Base-by-base conservation (phyloP, 306 rosid species). In the Alnus glutinosa region DNA sequence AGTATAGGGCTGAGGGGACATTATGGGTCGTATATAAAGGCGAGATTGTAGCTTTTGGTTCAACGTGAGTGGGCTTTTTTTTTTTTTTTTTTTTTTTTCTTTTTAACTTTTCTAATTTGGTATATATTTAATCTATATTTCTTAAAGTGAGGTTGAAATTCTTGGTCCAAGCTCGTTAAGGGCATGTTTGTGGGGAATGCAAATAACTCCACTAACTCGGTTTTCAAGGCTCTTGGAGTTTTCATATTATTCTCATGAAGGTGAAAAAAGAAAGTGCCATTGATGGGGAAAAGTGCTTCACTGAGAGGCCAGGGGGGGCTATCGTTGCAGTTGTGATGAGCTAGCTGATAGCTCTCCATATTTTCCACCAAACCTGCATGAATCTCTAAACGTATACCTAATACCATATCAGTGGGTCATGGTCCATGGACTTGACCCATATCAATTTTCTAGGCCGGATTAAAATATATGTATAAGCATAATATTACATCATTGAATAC, bases 161-260 rank as follows among this genome's bases (percentile, higher is more conserved):
- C 78, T 86, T 85, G 94, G 88, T 83, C 86, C 80, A 87, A 89
- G 79, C 62, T 82, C 80, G 79, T 67, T 78, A 77, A 86, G 89
- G 92, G 93, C 97, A 89, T 89, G 97, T 90, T 92, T 92, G 96
- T 91, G 98, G 97, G 97, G 90, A 93, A 84, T 80, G 91, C 81
- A 70, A 89, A 83, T 83, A 87, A 83, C 78, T 90, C 97, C 97
- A 94, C 98, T 92, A 87, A 87, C 98, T 85, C 97, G 94, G 77
- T 86, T 92, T 83, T 93, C 97, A 72, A 94, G 81, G 97, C 93
- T 83, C 88, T 86, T 83, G 96, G 96, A 92, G 78, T 94, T 94
- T 88, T 86, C 94, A 83, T 78, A 83, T 80, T 77, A 68, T 85
- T 88, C 84, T 75, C 77, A 55, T 83, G 80, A 77, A 32, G 77